phyloP scores from a whole-genome alignment of 495 filamentous ascomycete genomes.

The Aspergillus egyptiacus region DNA sequence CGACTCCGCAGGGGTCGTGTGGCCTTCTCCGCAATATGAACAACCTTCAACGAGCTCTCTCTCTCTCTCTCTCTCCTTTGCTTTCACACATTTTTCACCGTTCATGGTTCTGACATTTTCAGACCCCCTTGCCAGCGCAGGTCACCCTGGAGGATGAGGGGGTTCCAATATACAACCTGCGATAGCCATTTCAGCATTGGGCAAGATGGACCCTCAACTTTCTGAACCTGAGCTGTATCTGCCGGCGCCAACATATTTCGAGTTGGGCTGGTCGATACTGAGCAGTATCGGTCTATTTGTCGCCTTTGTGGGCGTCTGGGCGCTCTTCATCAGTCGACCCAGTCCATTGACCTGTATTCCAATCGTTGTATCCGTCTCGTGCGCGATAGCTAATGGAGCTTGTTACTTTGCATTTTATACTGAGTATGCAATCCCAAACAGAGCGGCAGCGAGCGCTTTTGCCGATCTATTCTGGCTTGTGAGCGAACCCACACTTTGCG shows the following conservation, averaged over 20 bases:
- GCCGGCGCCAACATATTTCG: constrained; percentile 18
- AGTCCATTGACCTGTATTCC: constrained; percentile 27
- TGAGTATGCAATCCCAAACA: constrained; percentile 11
- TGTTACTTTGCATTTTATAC: constrained; percentile 35
- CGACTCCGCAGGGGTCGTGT: not conserved
- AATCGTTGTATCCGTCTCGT: constrained; percentile 23
- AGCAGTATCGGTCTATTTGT: constrained; percentile 28
- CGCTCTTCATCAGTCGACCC: constrained; percentile 23
- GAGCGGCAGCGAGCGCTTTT: constrained; percentile 24
- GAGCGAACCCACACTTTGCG: not conserved
- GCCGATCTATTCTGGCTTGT: constrained; percentile 33
- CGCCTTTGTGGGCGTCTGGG: constrained; percentile 23
- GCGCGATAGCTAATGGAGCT: constrained; percentile 29
- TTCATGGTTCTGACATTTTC: not conserved
- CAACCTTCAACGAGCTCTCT: too few relatives aligned
- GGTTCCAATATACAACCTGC: not conserved
- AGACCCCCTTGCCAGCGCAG: not conserved
- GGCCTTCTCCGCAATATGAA: not conserved
- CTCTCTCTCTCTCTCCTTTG: too few relatives aligned
- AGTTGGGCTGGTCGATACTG: constrained; percentile 34
- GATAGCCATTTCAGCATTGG: not conserved
- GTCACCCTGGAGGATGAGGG: not conserved
- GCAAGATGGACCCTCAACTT: not conserved
- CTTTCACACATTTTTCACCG: not conserved
- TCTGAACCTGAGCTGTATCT: not conserved